Base-by-base conservation (phyloP, 2,329 filamentous ascomycete genomes). In the Beauveria brongniartii region DNA sequence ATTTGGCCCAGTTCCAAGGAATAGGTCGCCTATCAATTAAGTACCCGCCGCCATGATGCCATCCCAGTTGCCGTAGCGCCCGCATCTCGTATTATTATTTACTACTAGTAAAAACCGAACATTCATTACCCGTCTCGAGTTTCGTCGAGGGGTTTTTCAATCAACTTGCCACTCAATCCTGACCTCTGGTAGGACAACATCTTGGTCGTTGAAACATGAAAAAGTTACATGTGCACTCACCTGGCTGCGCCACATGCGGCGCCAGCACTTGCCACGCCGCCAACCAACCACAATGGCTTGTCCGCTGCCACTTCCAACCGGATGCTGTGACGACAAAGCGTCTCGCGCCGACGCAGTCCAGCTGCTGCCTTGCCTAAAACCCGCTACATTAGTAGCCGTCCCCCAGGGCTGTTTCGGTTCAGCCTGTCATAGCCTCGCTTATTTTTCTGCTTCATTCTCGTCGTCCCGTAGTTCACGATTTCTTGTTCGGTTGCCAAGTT, bases 181-280 rank as follows among this genome's bases (percentile, higher is more conserved):
- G 30, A 34, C 30, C 30, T 34, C 30, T 34, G 30, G 30, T 14
- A 14, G 4, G 30, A 34, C 30, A 34, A 14, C 16, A 14, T 16
- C 14, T 16, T 16, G 34, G 34, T 37, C 12, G 12, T 37, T 37
- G 34, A 37, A 37, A 37, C 12, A 37, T 37, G 2, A 5, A 14
- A 37, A 6, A 37, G 14, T 6, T 16, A 30, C 34, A 37, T 37
- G 34, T 14, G 34, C 14, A 16, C 12, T 37, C 34, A 37, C 50
- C 28, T 52, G 2, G 22, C 50, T 56, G 55, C 55, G 55, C 55
- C 55, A 57, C 55, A 57, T 40, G 55, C 55, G 55, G 55, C 55
- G 55, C 44, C 2, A 20, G 44, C 55, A 57, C 55, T 37, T 20
- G 55, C 55, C 55, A 57, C 55, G 48, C 55, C 55, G 43, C 50